Base-by-base conservation (phyloP, 2,329 filamentous ascomycete genomes). In the Neonectria hederae region DNA sequence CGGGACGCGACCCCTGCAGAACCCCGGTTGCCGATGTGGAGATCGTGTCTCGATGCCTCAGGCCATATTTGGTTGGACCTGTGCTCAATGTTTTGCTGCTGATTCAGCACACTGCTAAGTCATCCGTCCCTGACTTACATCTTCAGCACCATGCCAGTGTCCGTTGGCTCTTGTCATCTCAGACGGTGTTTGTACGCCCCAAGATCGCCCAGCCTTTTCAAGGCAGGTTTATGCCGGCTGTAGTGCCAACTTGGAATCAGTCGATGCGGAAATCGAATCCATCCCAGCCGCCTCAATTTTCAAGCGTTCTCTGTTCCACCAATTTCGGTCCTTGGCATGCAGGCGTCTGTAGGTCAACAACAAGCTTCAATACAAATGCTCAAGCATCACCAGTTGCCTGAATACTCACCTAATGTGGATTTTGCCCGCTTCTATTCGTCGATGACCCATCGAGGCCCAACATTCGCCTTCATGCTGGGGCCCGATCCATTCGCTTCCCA, bases 21-120 rank as follows among this genome's bases (percentile, higher is more conserved):
- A 59, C 59, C 60, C 59, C 22, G 42, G 43, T 22, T 57, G 54
- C 48, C 42, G 43, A 43, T 59, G 65, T 73, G 69, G 72, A 40
- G 73, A 65, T 59, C 64, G 60, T 58, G 60, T 54, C 24, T 68
- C 26, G 8, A 32, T 65, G 74, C 70, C 74, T 75, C n/a, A 73
- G 72, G 71, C 69, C 55, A 19, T 49, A 24, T 22, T 19, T n/a
- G n/a, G n/a, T 17, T 14, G 35, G 14, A 9, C 28, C 5, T 30
- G 32, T 17, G 13, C 32, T 35, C 6, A 35, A 6, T 17, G 5
- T 35, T 35, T 17, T 17, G 8, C 8, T 22, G 49, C 51, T 32
- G 17, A 56, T 17, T 56, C 42, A 42, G 38, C 53, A 46, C 4
- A 11, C 19, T 42, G 13, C 43, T 46, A 26, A 26, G 52, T 21